Evolutionary conservation across 2,329 filamentous ascomycete species (phyloP), one percentile per base, ranked within the genome.

Genomic region (Periconia sp.): DNA sequence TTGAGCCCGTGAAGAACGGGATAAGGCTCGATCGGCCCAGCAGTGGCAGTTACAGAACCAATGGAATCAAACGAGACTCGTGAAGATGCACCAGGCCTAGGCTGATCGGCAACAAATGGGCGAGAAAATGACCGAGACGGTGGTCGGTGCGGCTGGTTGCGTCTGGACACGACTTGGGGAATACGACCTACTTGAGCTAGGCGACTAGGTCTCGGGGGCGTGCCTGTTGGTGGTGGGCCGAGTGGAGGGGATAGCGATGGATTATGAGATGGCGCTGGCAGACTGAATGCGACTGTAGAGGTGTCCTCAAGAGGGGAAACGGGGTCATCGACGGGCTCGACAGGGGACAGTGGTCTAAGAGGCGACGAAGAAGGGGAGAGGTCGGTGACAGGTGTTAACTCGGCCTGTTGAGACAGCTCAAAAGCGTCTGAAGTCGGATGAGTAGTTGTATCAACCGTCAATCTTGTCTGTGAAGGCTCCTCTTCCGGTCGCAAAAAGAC

Each of bases 181-280:
- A 96, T 96, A 12, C 92, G 83, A 7, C 91, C 92, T 33, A 96
- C 85, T 55, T 92, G 89, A 19, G 85, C 83, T 13, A 95, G 74
- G 42, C 91, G 81, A 61, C 83, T 88, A 8, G 82, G 82, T 8
- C 72, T 73, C 25, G 70, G 69, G 15, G 70, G 59, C 15, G 63
- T 60, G 33, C 48, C 58, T 8, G 49, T 31, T n/a, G 66, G 56
- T 5, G 57, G 55, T 15, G 56, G 52, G 4, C 50, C 51, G 42
- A 51, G 65, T 35, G 60, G 58, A 2, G 70, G 45, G 11, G 57
- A 31, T n/a, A n/a, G n/a, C n/a, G n/a, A n/a, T n/a, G n/a, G n/a
- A n/a, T n/a, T n/a, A n/a, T n/a, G n/a, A n/a, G n/a, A n/a, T n/a
- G n/a, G n/a, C n/a, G n/a, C n/a, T n/a, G n/a, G n/a, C n/a, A n/a